A percentile compares a stretch with the other conserved stretches of the same genome.
Evolutionary conservation across 768 basidiomycete genomes (phyloP).

Genomic region (Pleurotus cornucopiae): DNA sequence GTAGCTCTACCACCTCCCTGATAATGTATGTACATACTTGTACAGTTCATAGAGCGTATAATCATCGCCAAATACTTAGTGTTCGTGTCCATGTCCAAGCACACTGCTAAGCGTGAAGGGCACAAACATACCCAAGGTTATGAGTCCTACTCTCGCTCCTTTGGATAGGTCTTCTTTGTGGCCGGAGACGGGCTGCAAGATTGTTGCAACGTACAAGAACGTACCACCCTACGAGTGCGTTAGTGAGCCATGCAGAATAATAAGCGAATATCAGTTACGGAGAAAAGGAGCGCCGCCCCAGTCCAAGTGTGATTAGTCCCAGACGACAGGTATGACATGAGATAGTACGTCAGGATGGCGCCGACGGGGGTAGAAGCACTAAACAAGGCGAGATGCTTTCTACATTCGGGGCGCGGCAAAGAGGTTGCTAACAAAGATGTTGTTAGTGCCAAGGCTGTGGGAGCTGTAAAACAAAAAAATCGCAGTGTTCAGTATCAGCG

Average conservation of each 20-base stretch:
- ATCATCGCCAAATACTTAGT: neutral
- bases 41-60: too few species aligned
- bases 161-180: slow-evolving; percentile 42
- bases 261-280: slow-evolving; percentile 47
- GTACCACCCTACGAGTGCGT: slow-evolving; percentile 67
- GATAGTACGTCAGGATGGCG: slow-evolving; percentile 69
- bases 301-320: slow-evolving; percentile 50
- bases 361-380: slow-evolving; percentile 80
- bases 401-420: slow-evolving; percentile 66
- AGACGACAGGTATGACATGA: slow-evolving; percentile 54
- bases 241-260: neutral
- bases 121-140: slow-evolving; percentile 66
- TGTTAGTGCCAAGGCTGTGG: slow-evolving; percentile 86
- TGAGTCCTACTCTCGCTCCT: slow-evolving; percentile 42
- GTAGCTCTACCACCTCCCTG: too few species aligned
- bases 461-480: slow-evolving; percentile 46
- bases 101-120: slow-evolving; percentile 59
- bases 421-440: slow-evolving; percentile 77
- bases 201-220: slow-evolving; percentile 92
- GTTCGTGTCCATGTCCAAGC: slow-evolving; percentile 58
- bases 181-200: slow-evolving; percentile 72
- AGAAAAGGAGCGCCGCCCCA: slow-evolving; percentile 77
- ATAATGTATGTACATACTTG: too few species aligned
- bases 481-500: neutral
- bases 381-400: slow-evolving; percentile 74